Conservation (phyloP, 139 green algal genomes). For the Spirogloea muscicola region DNA sequence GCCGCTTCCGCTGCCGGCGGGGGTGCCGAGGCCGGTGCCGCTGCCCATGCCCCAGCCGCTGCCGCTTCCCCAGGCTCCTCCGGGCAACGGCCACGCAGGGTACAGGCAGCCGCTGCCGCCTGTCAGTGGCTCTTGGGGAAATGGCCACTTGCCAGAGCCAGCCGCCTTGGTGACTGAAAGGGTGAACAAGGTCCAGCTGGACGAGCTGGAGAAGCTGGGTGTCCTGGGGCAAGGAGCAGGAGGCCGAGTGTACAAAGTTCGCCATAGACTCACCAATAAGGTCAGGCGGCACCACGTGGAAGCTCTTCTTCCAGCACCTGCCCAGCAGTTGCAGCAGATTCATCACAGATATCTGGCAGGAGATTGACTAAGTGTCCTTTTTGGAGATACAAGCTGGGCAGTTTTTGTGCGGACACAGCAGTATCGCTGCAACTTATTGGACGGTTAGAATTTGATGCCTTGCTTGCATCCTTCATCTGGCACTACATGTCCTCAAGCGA, state of each 20-base stretch:
- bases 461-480: no score
- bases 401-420: background rate
- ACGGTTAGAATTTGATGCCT: no score
- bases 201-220: constrained; percentile 11
- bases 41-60: constrained; percentile 5
- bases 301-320: no score
- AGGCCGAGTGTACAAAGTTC: constrained; percentile 27
- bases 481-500: no score
- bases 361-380: background rate
- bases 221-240: constrained; percentile 14
- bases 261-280: background rate
- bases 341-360: background rate
- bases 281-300: no score
- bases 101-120: background rate
- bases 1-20: background rate
- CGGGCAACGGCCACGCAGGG: background rate
- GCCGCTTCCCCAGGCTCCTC: background rate
- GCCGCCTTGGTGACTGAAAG: background rate
- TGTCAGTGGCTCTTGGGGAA: background rate
- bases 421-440: no score
- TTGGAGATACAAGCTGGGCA: background rate
- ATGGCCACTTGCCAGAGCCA: background rate
- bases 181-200: constrained; percentile 7
- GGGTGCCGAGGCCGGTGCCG: no score
- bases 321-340: no score